Conservation (phyloP, 441 rosid genomes). For the Viola pubescens region DNA sequence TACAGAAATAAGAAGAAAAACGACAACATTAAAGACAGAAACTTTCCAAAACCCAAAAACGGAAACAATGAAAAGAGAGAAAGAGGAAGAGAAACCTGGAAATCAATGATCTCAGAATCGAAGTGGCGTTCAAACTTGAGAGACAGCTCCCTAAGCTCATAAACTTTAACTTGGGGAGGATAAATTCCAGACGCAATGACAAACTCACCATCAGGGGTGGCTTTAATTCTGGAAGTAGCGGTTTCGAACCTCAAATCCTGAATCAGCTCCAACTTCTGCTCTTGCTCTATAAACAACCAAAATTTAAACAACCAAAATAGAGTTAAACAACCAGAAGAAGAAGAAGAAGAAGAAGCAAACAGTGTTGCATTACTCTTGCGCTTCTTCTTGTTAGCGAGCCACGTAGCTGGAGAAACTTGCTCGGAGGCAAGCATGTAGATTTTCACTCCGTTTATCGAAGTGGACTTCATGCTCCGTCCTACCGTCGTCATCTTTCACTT, state of each 20-base stretch:
- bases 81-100: slow-evolving; percentile 40
- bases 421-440: slow-evolving; percentile 55
- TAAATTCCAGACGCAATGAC: slow-evolving; percentile 78
- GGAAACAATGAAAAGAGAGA: not conserved
- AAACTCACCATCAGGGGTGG: slow-evolving; percentile 74
- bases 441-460: slow-evolving; percentile 72
- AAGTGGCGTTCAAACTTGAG: slow-evolving; percentile 90
- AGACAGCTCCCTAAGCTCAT: slow-evolving; percentile 59
- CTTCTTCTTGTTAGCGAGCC: slow-evolving; percentile 72
- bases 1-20: slow-evolving; percentile 10
- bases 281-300: slow-evolving; percentile 22
- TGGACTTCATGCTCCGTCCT: slow-evolving; percentile 64
- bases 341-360: not conserved
- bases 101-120: slow-evolving; percentile 75
- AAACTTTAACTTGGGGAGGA: slow-evolving; percentile 88
- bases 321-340: not conserved
- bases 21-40: not conserved
- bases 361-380: slow-evolving; percentile 64
- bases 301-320: not conserved
- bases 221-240: slow-evolving; percentile 66
- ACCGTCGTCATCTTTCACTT: slow-evolving; percentile 38
- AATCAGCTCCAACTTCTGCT: slow-evolving; percentile 42
- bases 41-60: not conserved
- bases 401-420: slow-evolving; percentile 53
- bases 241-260: slow-evolving; percentile 83